Base-by-base conservation (phyloP, 2,329 filamentous ascomycete species). In the Pseudogymnoascus sp. region DNA sequence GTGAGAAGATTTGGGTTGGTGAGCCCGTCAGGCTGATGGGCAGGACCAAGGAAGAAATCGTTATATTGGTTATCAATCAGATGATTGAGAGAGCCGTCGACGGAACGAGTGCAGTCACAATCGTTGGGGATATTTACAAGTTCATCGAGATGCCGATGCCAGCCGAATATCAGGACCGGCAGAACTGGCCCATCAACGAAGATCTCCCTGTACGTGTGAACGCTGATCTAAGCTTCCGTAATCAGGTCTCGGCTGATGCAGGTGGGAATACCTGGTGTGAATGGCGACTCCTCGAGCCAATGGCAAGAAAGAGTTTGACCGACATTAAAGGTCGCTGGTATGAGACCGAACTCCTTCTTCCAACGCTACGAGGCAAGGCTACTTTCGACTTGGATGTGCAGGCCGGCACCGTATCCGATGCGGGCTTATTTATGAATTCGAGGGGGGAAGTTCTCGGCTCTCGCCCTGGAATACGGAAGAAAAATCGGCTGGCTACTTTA, bases 301-400 rank as follows among this genome's bases (percentile, higher is more conserved):
- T 63, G 30, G 69, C 67, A 12, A 63, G 73, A 2, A 66, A 66
- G 15, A 59, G 61, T 9, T 67, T 82, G 6, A 67, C 74, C 13
- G 77, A 82, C 38, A 70, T 83, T 65, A 82, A 82, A 66, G 82
- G 82, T 6, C 75, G 82, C 8, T 84, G 82, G 82, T 84, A 84
- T 67, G 82, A 84, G 68, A 77, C 78, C 2, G 75, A 73, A 39
- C 68, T 78, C 1, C 71, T 83, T 2, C 74, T 82, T 2, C 72
- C 72, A 0, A 70, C 72, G 34, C 63, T 74, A 2, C 64, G 68
- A 8, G 69, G 69, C 12, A 61, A 60, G 3, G 65, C 65, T 10
- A 61, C 66, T 12, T 74, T 75, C 61, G 68, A 73, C 28, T 68
- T 71, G 15, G 68, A 69, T 45, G 37, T 70, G 7, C 28, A 59